These are phyloP conservation scores for Trichophyton verrucosum DNA, from an alignment of 2,329 filamentous ascomycete species.

Conservation along the genomic window DNA sequence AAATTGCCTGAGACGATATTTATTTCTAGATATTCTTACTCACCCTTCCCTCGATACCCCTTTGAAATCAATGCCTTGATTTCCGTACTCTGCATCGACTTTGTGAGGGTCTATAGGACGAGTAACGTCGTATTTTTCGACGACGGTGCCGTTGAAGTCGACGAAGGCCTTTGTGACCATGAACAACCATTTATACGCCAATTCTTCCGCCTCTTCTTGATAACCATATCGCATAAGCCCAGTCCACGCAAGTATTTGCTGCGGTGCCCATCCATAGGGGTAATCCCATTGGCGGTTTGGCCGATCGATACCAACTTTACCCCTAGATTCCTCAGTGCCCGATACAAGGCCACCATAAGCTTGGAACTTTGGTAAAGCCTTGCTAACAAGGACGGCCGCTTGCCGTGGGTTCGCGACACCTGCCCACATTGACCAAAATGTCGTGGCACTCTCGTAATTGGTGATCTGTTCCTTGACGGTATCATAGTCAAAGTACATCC, in stretches of 20 bases:
- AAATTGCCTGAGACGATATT: background rate
- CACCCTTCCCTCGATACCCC: conserved; percentile 92
- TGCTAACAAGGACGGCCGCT: conserved; percentile 68
- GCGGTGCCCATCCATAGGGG: conserved; percentile 94
- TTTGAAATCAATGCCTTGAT: conserved; percentile 91
- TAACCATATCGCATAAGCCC: conserved; percentile 86
- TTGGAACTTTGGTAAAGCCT: conserved; percentile 77
- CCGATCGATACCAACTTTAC: conserved; percentile 61
- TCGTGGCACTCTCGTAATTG: conserved; percentile 81
- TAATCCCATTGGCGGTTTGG: conserved; percentile 98
- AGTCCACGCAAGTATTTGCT: conserved; percentile 97
- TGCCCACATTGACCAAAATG: conserved; percentile 96
- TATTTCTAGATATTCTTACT: conserved; percentile 25
- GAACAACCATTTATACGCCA: conserved; percentile 93
- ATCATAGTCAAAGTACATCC: conserved; percentile 98
- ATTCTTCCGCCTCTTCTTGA: conserved; percentile 70
- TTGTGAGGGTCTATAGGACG: conserved; percentile 78
- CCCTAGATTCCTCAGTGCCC: conserved; percentile 80
- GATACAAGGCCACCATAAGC: conserved; percentile 76
- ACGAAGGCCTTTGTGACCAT: conserved; percentile 99
- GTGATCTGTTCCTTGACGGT: conserved; percentile 68
- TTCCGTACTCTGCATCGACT: conserved; percentile 94
- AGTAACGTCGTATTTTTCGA: conserved; percentile 98
- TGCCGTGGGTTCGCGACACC: conserved; percentile 75
- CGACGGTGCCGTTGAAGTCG: conserved; percentile 94